Evolutionary conservation across 768 basidiomycete genomes (phyloP).

Genomic region (Multifurca ochricompacta): DNA sequence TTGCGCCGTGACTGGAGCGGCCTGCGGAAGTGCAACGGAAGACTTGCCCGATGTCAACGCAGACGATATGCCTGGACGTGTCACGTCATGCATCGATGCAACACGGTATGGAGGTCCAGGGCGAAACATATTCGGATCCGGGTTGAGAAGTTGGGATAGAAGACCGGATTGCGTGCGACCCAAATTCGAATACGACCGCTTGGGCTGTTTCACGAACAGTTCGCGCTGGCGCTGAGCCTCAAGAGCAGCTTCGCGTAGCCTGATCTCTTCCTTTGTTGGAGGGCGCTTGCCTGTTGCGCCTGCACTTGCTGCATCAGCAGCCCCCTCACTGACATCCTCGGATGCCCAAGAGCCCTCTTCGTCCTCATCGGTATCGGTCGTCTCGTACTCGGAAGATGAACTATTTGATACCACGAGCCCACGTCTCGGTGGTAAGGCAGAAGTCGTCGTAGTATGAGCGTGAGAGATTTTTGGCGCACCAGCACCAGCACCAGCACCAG

Average conservation of each 20-base stretch:
- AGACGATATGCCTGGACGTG: slow-evolving; percentile 28
- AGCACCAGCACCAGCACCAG: background rate
- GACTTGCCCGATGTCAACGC: slow-evolving; percentile 46
- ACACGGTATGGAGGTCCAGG: slow-evolving; percentile 50
- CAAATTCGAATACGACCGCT: slow-evolving; percentile 53
- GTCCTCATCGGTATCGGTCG: slow-evolving; percentile 42
- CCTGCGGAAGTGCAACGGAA: slow-evolving; percentile 50
- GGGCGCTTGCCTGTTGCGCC: slow-evolving; percentile 17
- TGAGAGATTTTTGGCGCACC: background rate
- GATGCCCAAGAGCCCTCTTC: slow-evolving; percentile 53
- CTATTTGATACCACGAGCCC: slow-evolving; percentile 39
- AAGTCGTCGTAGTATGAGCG: background rate
- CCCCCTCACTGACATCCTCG: slow-evolving; percentile 39
- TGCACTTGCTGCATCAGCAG: slow-evolving; percentile 17
- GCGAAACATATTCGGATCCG: slow-evolving; percentile 55
- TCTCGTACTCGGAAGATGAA: slow-evolving; percentile 45
- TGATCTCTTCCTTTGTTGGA: slow-evolving; percentile 23
- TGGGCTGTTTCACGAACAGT: slow-evolving; percentile 65
- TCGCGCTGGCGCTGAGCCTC: slow-evolving; percentile 61
- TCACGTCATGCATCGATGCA: slow-evolving; percentile 42
- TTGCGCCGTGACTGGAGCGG: slow-evolving; percentile 39
- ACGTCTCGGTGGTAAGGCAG: slow-evolving; percentile 18
- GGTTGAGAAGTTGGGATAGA: slow-evolving; percentile 64
- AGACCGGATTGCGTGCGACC: slow-evolving; percentile 49
- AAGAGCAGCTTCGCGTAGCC: slow-evolving; percentile 45